Base-by-base conservation (phyloP, 768 basidiomycete genomes). In the Sarcodon sp. region DNA sequence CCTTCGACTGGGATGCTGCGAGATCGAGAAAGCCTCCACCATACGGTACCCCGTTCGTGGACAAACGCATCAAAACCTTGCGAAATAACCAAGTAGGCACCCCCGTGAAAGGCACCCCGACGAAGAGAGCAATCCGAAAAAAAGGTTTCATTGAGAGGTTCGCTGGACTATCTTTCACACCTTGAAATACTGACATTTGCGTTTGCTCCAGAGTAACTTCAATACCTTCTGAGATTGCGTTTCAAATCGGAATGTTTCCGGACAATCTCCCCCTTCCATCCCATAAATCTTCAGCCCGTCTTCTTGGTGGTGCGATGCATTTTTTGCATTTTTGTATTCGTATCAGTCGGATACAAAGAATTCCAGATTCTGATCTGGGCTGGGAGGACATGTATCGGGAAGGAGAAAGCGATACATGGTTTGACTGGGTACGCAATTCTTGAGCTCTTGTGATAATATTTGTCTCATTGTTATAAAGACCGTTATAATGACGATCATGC, bases 1-100 rank as follows among this genome's bases (percentile, higher is more conserved):
- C 87, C 0, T 91, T 91, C 56, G 87, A 91, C 66, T 90, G 88
- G 88, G 82, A 85, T 32, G 87, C 88, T 0, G 88, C 80, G 10
- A 71, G 82, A n/a, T 71, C 76, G 0, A 69, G 75, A 45, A 71
- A 70, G 51, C 80, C 84, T 3, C 76, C 87, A 3, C 87, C 87
- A 3, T 90, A 83, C 69, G 69, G 68, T 3, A 79, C 80, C 0
- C 84, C 84, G 2, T 59, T 70, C 6, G 64, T 65, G 45, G 69
- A 59, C 45, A 76, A 72, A 59, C 65, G 66, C 37, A 71, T 45
- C 37, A 45, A 57, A 50, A 70, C 53, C 64, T 67, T 56, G 45
- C 62, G 66, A 65, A 72, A 60, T 56, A 69, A 54, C 65, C 62
- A 55, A 35, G 33, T 52, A 32, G 48, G 62, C 48, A 50, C 54